Evolutionary conservation across 179 eudicot genomes (phyloP).

Genomic region (Beta macrorhiza): DNA sequence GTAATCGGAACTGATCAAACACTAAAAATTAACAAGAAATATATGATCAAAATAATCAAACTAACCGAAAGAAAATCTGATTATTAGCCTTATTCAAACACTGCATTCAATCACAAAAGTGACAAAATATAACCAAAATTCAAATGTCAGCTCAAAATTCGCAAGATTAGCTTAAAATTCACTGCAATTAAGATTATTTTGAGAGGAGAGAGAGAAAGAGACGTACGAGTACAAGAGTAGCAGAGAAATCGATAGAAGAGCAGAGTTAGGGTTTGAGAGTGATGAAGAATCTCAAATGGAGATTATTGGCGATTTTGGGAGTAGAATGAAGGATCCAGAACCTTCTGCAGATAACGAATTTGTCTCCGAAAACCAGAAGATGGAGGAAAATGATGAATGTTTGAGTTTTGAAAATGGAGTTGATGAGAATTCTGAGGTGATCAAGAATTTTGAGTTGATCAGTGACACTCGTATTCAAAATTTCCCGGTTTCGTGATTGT

Average conservation of each 20-base stretch:
- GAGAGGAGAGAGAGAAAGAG: not conserved
- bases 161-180: not conserved
- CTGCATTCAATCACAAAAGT: not conserved
- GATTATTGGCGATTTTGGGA: not conserved
- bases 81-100: not conserved
- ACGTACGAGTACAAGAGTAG: not conserved
- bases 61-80: not conserved
- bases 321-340: not conserved
- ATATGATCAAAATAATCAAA: not conserved
- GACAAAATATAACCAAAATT: not conserved
- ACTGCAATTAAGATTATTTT: not conserved
- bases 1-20: not conserved
- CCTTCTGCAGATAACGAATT: too few relatives aligned
- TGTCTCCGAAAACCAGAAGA: not conserved
- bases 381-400: not conserved
- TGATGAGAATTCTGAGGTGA: not conserved
- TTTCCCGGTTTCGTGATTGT: not conserved
- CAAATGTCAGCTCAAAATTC: not conserved
- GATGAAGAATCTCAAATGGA: not conserved
- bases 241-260: too few relatives aligned
- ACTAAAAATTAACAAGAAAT: not conserved
- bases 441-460: not conserved
- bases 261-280: not conserved
- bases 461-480: not conserved
- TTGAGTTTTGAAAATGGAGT: not conserved